Base-by-base conservation (phyloP, 441 rosid species). In the Rhodomyrtus psidioides region DNA sequence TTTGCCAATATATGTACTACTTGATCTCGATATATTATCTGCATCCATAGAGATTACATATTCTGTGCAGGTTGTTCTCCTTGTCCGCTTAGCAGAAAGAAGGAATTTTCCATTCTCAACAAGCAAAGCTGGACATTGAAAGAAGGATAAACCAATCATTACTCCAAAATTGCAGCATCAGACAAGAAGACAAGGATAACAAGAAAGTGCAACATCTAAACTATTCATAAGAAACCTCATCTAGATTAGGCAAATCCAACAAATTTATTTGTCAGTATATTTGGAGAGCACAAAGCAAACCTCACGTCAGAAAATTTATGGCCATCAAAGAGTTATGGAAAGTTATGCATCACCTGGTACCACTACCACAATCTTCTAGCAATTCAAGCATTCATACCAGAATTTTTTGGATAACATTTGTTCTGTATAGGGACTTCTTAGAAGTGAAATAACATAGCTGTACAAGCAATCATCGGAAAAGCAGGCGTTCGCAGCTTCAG, bases 101-200 rank as follows among this genome's bases (percentile, higher is more conserved):
- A 97, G 98, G 84, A 97, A 97, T 91, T 97, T 97, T 26, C 99
- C 99, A 90, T 94, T 97, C 90, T 97, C 98, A 87, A 95, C 98
- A 88, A 95, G 93, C 91, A 95, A 84, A 83, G 97, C 99, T 96
- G 92, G 87, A 91, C 86, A 85, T 58, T 82, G 9, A n/a, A 26
- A 46, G n/a, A 74, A 70, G 23, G 58, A 84, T 34, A 46, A 16
- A 55, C 83, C 58, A 39, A 76, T 44, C 79, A 21, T 65, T 65
- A 65, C 26, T 53, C 60, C 58, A 49, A 30, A 54, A n/a, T 30
- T 27, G n/a, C 19, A 82, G 46, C 56, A 82, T 53, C 27, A 53
- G 84, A 59, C 83, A 82, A n/a, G 26, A 54, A 27, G 24, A 53
- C 58, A 42, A 82, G 8, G 8, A 65, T 34, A 54, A 27, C 44